Conservation (phyloP, 108 stramenopile species). For the Aureococcus anophagefferens region DNA sequence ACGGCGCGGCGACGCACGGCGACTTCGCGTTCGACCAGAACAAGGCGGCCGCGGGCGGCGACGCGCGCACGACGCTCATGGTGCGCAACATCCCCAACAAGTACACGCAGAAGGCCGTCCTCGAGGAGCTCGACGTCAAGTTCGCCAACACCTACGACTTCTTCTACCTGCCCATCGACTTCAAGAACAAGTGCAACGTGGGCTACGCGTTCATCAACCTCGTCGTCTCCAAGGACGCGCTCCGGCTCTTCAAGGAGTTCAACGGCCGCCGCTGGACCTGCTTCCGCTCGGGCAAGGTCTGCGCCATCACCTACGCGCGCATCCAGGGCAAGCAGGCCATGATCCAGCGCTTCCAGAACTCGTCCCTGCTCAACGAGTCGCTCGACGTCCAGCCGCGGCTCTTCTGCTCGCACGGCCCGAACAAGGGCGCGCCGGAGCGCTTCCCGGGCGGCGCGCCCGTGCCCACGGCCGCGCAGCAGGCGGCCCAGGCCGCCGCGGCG, state of each 20-base stretch:
- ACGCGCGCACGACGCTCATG: slow-evolving; percentile 94
- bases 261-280: slow-evolving; percentile 83
- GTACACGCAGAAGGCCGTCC: slow-evolving; percentile 93
- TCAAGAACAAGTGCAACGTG: slow-evolving; percentile 96
- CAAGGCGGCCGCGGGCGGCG: slow-evolving; percentile 58
- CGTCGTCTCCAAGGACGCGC: slow-evolving; percentile 72
- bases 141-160: slow-evolving; percentile 70
- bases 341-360: slow-evolving; percentile 95
- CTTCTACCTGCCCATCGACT: slow-evolving; percentile 98
- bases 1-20: too few relatives aligned
- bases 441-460: too few relatives aligned
- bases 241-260: slow-evolving; percentile 75
- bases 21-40: slow-evolving; percentile 56
- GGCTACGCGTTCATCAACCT: slow-evolving; percentile 98
- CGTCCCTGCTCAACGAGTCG: slow-evolving; percentile 92
- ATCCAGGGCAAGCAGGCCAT: slow-evolving; percentile 95
- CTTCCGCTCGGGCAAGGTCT: slow-evolving; percentile 97
- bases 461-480: too few relatives aligned
- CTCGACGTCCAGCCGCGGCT: slow-evolving; percentile 78
- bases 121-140: slow-evolving; percentile 85
- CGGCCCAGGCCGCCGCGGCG: too few relatives aligned
- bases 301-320: slow-evolving; percentile 92
- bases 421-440: too few relatives aligned
- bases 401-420: too few relatives aligned
- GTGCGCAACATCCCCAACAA: slow-evolving; percentile 99